phyloP scores from a whole-genome alignment of 352 stramenopile species.

The Globisporangium mamillatum region DNA sequence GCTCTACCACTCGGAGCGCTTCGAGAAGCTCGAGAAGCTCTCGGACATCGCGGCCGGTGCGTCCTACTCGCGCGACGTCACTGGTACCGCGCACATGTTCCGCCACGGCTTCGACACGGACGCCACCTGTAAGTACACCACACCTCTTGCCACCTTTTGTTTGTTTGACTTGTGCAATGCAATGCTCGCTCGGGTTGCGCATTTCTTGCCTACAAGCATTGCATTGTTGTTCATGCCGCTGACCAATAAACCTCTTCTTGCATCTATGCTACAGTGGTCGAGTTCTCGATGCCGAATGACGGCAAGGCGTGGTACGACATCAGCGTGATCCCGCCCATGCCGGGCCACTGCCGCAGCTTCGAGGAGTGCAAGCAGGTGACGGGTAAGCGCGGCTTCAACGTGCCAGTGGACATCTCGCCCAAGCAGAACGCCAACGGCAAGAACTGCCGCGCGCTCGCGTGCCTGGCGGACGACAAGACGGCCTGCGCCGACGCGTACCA shows the following conservation, averaged over 20 bases:
- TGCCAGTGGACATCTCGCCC: conserved; percentile 40
- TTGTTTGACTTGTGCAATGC: background rate
- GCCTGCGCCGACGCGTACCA: conserved; percentile 55
- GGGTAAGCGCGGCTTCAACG: conserved; percentile 52
- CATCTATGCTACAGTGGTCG: conserved; percentile 23
- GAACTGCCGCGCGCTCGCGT: conserved; percentile 37
- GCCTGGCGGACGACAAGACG: conserved; percentile 23
- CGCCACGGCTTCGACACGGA: conserved; percentile 33
- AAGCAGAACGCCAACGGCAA: conserved; percentile 20
- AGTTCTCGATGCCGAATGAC: conserved; percentile 21
- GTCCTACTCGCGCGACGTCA: conserved; percentile 19
- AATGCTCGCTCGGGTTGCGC: background rate
- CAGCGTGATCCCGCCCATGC: conserved; percentile 58
- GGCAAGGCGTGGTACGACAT: conserved; percentile 51
- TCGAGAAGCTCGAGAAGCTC: conserved; percentile 18
- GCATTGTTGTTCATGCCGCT: background rate
- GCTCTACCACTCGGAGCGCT: conserved; percentile 38
- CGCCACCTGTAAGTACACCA: conserved; percentile 33
- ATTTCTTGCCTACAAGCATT: background rate
- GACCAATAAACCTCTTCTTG: conserved; percentile 4
- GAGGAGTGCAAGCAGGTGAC: conserved; percentile 44
- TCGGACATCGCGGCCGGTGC: conserved; percentile 23
- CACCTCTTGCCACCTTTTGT: background rate
- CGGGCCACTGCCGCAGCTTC: conserved; percentile 40
- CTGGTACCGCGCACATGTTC: conserved; percentile 44